Conservation (phyloP, 768 basidiomycete species). For the Pleurotus platypus region DNA sequence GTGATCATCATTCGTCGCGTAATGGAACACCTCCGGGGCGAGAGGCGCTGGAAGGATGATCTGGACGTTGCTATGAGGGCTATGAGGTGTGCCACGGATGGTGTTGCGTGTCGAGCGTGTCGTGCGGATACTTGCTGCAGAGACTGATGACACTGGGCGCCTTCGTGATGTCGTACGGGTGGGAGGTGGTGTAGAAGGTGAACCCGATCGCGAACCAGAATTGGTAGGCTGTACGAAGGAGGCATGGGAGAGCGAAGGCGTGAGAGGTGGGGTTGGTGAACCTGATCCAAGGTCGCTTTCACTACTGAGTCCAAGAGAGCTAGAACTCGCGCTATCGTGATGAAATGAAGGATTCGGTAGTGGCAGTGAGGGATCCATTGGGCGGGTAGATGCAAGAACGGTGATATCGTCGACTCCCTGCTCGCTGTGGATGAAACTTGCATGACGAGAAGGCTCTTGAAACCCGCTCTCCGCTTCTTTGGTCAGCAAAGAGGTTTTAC, state of each 20-base stretch:
- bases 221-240: neutral
- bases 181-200: slow-evolving; percentile 35
- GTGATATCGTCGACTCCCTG: slow-evolving; percentile 13
- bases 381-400: slow-evolving; percentile 12
- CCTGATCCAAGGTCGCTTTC: slow-evolving; percentile 10
- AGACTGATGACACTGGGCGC: slow-evolving; percentile 32
- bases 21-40: slow-evolving; percentile 32
- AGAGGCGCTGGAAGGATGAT: slow-evolving; percentile 69
- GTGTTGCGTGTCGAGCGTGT: slow-evolving; percentile 30
- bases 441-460: slow-evolving; percentile 12
- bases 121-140: slow-evolving; percentile 30
- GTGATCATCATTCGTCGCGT: slow-evolving; percentile 7
- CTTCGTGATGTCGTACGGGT: slow-evolving; percentile 25
- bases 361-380: slow-evolving; percentile 14
- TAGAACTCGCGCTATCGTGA: slow-evolving; percentile 22
- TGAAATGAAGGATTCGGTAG: slow-evolving; percentile 21
- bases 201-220: slow-evolving; percentile 22
- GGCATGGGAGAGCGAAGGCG: slow-evolving; percentile 3
- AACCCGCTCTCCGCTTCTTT: slow-evolving; percentile 13
- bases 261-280: slow-evolving; percentile 11
- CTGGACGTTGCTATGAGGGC: slow-evolving; percentile 55
- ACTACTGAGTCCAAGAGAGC: slow-evolving; percentile 20
- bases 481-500: slow-evolving; percentile 29
- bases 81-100: slow-evolving; percentile 59
- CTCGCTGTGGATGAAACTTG: slow-evolving; percentile 15